A percentile compares a stretch with the other conserved stretches of the same genome.
phyloP scores from a whole-genome alignment of 805 yeast genomes.

The Schwanniomyces pseudopolymorphus region DNA sequence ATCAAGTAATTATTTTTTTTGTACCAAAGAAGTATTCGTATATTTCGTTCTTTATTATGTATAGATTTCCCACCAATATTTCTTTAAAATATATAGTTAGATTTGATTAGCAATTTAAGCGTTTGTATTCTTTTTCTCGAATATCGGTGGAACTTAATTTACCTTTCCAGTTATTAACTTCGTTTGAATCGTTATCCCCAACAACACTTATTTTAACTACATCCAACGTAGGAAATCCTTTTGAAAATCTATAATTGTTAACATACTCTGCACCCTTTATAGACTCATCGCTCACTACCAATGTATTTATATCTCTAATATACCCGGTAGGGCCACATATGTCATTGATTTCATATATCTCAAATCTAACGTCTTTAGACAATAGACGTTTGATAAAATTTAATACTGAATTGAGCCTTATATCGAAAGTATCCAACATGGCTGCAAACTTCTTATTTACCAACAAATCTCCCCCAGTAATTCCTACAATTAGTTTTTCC shows the following conservation, averaged over 20 bases:
- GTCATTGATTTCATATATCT: constrained; percentile 69
- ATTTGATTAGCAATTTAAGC: not conserved
- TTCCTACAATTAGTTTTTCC: constrained; percentile 66
- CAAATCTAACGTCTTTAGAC: constrained; percentile 49
- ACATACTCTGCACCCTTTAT: constrained; percentile 69
- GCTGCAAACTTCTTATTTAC: constrained; percentile 73
- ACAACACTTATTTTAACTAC: constrained; percentile 47
- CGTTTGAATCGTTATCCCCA: constrained; percentile 51
- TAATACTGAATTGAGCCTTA: constrained; percentile 47
- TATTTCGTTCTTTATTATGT: not conserved
- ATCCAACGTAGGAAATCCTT: constrained; percentile 51
- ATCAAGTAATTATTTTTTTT: constrained; percentile 22
- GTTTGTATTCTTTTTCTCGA: constrained; percentile 37
- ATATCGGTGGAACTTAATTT: constrained; percentile 86
- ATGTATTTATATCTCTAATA: constrained; percentile 68
- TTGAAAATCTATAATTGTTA: constrained; percentile 60
- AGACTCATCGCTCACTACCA: constrained; percentile 82
- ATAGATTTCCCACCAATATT: not conserved
- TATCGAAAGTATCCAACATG: constrained; percentile 56
- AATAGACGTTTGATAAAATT: constrained; percentile 44
- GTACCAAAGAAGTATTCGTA: not conserved
- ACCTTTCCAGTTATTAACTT: constrained; percentile 52
- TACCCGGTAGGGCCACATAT: constrained; percentile 93
- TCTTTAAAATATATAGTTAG: not conserved
- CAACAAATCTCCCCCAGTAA: constrained; percentile 75